phyloP scores from a whole-genome alignment of 1,284 basidiomycete genomes.

The Pseudozyma pruni region DNA sequence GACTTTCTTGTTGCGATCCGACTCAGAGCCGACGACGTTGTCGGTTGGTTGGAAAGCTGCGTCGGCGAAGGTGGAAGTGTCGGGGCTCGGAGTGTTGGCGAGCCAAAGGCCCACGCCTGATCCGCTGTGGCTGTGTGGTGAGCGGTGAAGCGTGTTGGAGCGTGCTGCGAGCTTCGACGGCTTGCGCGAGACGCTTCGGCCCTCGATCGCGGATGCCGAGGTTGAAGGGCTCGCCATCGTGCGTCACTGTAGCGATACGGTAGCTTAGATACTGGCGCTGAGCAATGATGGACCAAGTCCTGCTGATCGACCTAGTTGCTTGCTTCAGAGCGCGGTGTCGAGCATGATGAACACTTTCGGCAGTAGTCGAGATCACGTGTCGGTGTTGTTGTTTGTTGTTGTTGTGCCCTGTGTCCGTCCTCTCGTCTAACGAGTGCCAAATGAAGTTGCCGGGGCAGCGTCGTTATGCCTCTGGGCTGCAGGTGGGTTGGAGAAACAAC shows the following conservation, averaged over 20 bases:
- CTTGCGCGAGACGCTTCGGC: conserved; percentile 19
- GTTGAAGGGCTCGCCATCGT: conserved; percentile 28
- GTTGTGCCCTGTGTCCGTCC: too few species aligned
- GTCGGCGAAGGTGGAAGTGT: conserved; percentile 11
- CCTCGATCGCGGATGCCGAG: conserved; percentile 11
- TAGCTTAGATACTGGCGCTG: too few species aligned
- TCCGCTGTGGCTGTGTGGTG: conserved; percentile 45
- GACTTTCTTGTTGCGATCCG: conserved; percentile 12
- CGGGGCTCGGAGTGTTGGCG: conserved; percentile 37
- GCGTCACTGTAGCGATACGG: background rate
- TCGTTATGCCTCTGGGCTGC: background rate
- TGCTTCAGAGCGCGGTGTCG: background rate
- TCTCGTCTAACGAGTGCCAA: too few species aligned
- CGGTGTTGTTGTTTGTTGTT: conserved; percentile 5
- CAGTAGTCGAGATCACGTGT: conserved; percentile 5
- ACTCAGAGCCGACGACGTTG: background rate
- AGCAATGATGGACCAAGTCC: too few species aligned
- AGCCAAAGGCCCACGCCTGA: conserved; percentile 48
- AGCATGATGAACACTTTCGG: conserved; percentile 1
- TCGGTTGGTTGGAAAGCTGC: background rate
- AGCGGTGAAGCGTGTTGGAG: conserved; percentile 35
- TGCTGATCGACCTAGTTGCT: conserved; percentile 5
- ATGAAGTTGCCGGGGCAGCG: too few species aligned
- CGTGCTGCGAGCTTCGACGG: conserved; percentile 36
- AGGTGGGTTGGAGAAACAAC: background rate